Conservation (phyloP, 2,329 filamentous ascomycete species). For the Scytalidium lignicola region DNA sequence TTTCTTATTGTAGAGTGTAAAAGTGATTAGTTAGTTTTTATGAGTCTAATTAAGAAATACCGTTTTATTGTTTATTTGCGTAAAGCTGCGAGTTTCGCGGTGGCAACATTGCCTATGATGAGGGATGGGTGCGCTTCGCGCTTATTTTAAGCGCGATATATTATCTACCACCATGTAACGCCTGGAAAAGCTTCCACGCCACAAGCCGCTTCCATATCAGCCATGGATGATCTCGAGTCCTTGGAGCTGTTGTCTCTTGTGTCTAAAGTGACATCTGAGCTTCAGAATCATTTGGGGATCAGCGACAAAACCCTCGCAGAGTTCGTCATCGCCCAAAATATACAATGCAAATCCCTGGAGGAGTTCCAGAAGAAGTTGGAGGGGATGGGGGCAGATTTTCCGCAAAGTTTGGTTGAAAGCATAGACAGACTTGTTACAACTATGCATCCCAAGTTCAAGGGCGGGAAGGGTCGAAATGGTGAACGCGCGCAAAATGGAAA, state of each 20-base stretch:
- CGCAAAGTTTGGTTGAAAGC: conserved; percentile 81
- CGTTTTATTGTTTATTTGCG: no score
- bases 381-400: conserved; percentile 75
- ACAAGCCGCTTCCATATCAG: conserved; percentile 1
- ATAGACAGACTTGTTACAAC: conserved; percentile 83
- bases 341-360: conserved; percentile 62
- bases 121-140: not conserved
- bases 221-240: conserved; percentile 65
- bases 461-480: conserved; percentile 38
- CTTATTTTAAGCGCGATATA: not conserved
- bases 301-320: conserved; percentile 93
- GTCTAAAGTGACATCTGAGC: conserved; percentile 87
- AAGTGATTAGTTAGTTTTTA: no score
- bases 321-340: conserved; percentile 87
- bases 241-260: conserved; percentile 92
- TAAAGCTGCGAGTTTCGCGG: not conserved
- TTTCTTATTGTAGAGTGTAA: no score
- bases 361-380: conserved; percentile 75
- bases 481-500: conserved; percentile 35
- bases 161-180: not conserved
- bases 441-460: conserved; percentile 87
- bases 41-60: no score
- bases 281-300: conserved; percentile 89
- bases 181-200: not conserved
- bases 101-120: not conserved